Evolutionary conservation across 2,329 filamentous ascomycete species (phyloP).

Genomic region (Cordyceps militaris): DNA sequence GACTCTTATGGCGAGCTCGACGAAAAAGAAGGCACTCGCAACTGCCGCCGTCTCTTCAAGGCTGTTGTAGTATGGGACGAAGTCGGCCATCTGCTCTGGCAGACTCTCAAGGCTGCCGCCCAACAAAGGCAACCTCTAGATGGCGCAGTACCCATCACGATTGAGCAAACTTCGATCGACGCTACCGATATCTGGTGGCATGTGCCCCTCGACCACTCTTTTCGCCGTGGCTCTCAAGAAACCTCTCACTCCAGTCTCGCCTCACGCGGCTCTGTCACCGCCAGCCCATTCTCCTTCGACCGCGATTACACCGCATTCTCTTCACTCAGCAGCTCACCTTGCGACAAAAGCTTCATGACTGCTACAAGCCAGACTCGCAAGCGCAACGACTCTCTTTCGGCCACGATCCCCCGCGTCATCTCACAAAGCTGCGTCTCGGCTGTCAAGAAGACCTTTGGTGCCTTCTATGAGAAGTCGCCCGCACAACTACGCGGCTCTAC

Average conservation of each 20-base stretch:
- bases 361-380: neutral
- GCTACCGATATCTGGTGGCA: slow-evolving; percentile 4
- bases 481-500: neutral
- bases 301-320: slow-evolving; percentile 5
- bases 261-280: neutral
- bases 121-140: neutral
- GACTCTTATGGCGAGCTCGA: slow-evolving; percentile 26
- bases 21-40: slow-evolving; percentile 29
- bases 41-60: slow-evolving; percentile 31
- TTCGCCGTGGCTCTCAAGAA: slow-evolving; percentile 9
- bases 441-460: slow-evolving; percentile 11
- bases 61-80: slow-evolving; percentile 33
- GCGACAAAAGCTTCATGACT: neutral
- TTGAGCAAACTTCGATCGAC: neutral
- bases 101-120: slow-evolving; percentile 18
- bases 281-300: neutral
- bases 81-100: slow-evolving; percentile 29
- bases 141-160: neutral
- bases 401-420: slow-evolving; percentile 11
- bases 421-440: slow-evolving; percentile 10
- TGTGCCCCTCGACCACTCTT: neutral
- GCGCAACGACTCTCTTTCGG: slow-evolving; percentile 7
- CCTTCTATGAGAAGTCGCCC: slow-evolving; percentile 4
- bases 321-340: slow-evolving; percentile 6
- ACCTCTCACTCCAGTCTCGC: slow-evolving; percentile 5